phyloP scores from a whole-genome alignment of 345 rosid species.

The Syzygium aqueum region DNA sequence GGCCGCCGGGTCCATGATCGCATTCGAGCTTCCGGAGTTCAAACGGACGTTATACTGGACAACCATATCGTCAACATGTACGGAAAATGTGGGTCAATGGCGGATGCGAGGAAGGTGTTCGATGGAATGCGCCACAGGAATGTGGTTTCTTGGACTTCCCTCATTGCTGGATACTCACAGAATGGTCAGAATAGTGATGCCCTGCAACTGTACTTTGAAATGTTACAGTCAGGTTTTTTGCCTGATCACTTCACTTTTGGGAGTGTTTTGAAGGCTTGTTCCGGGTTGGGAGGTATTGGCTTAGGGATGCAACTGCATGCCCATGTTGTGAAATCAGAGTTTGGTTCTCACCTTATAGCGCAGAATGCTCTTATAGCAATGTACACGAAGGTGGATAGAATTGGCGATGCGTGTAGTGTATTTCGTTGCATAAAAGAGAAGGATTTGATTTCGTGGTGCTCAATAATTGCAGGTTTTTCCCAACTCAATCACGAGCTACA shows the following conservation, averaged over 20 bases:
- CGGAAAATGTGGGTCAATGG: conserved; percentile 63
- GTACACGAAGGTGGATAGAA: conserved; percentile 39
- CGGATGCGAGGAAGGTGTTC: conserved; percentile 54
- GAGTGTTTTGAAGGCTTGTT: conserved; percentile 43
- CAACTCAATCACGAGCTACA: conserved; percentile 45
- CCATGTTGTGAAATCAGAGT: conserved; percentile 37
- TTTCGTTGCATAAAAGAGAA: conserved; percentile 25
- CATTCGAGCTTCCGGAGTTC: conserved; percentile 26
- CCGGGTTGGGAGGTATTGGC: conserved; percentile 16
- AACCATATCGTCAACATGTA: conserved; percentile 62
- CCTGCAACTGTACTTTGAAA: conserved; percentile 25
- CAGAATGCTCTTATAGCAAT: conserved; percentile 57
- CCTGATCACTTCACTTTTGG: conserved; percentile 52
- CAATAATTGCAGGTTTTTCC: conserved; percentile 44
- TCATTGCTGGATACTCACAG: conserved; percentile 76
- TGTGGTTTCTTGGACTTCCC: conserved; percentile 72
- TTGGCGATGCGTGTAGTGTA: conserved; percentile 35
- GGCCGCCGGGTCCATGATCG: conserved; percentile 56
- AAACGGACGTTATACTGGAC: conserved; percentile 34
- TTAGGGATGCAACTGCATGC: conserved; percentile 53
- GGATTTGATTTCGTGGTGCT: conserved; percentile 64
- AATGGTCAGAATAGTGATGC: conserved; percentile 37
- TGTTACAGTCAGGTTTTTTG: conserved; percentile 28
- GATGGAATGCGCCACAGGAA: conserved; percentile 58
- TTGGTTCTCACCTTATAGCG: conserved; percentile 27